Conservation (phyloP, 495 filamentous ascomycete species). For the Apiosordaria backusii region DNA sequence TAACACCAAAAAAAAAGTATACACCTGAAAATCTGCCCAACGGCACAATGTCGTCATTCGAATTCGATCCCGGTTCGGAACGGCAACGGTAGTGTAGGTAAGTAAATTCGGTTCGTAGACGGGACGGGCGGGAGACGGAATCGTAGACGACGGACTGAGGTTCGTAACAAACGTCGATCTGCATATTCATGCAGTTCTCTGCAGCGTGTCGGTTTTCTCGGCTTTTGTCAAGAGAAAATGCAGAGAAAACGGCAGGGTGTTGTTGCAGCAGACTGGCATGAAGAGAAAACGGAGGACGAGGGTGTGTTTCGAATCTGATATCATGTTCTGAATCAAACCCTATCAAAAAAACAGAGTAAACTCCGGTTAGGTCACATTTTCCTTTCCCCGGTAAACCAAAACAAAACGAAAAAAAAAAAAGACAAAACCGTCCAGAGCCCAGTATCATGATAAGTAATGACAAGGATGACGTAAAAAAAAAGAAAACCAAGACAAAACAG, state of each 20-base stretch:
- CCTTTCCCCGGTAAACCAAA: not conserved
- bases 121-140: no score
- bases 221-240: not conserved
- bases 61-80: no score
- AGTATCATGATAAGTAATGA: slow-evolving; percentile 13
- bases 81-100: no score
- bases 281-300: not conserved
- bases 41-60: no score
- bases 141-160: no score
- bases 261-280: not conserved
- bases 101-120: no score
- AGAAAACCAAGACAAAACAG: not conserved
- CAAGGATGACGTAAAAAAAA: slow-evolving; percentile 1
- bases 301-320: not conserved
- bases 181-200: no score
- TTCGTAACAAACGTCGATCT: no score
- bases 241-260: not conserved
- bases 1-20: no score
- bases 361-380: slow-evolving; percentile 16
- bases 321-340: slow-evolving; percentile 11
- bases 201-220: not conserved
- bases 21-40: no score
- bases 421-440: not conserved
- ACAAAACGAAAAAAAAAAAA: not conserved
- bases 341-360: slow-evolving; percentile 9